Base-by-base conservation (phyloP, 257 asterid species). In the Penstemon davidsonii region DNA sequence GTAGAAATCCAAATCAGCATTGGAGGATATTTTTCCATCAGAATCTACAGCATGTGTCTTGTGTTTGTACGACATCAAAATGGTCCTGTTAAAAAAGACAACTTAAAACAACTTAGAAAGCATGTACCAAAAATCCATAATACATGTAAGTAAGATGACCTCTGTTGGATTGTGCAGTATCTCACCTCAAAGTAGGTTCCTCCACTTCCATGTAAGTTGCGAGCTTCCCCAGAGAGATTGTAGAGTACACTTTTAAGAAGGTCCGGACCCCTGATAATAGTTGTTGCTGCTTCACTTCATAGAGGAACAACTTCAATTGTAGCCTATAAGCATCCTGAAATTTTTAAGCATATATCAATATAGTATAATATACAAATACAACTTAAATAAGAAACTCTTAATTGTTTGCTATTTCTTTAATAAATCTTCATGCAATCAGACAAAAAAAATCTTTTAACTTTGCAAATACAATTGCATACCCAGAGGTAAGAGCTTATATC, bases 271-370 rank as follows among this genome's bases (percentile, higher is more conserved):
- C 96, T 0, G 91, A 73, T 62, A 94, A 78, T 52, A 89, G 82
- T 58, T 91, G 99, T 43, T 94, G 96, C 82, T 94, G 99, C 80
- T 87, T 94, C 83, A 88, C 96, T 81, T 91, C 99, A 73, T 90
- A 90, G 5, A 91, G 89, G 64, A 91, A 91, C 66, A 91, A 76
- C 84, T 91, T 91, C 83, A 91, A 77, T 70, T 91, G 97, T 54
- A 91, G 84, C 74, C 97, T 84, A 75, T 90, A 90, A 9, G 96
- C 95, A 81, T 90, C 96, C 96, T 90, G 96, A 68, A 75, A 72
- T 33, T 75, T 41, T 6, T 7, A 42, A 64, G 57, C 47, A 68
- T 33, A 44, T 4, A 46, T 55, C 39, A 45, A 66, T 18, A 46
- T 33, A 6, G 11, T 25, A 25, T 25, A 25, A 25, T 25, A 25